Base-by-base conservation (phyloP, 179 eudicot species). In the Beta macrorhiza region DNA sequence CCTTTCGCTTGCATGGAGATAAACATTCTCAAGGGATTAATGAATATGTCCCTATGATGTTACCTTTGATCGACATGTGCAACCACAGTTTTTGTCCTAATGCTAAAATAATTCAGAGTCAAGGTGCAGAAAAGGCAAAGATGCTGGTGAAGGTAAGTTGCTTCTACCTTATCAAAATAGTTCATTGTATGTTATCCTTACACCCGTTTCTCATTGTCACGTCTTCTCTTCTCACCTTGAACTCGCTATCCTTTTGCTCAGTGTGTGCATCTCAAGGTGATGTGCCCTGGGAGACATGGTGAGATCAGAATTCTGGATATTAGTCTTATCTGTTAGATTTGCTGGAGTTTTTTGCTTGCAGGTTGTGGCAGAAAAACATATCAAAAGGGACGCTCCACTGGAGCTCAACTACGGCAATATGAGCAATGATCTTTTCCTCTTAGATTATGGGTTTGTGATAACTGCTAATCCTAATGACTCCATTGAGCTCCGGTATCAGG, bases 11-110 rank as follows among this genome's bases (percentile, higher is more conserved):
- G 87, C 83, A 90, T 82, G 92, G 93, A 51, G 78, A 83, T 74
- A 88, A 88, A 85, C 86, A 82, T 57, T 68, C 85, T 67, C 87
- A 88, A 84, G 91, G 94, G 67, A 79, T 79, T 74, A 90, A 69
- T 49, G 57, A 68, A 72, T 86, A 88, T 85, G 81, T 87, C 16
- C 99, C 97, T 4, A 95, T 93, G 99, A 87, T 95, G 97, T 93
- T 95, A 78, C 99, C 99, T 77, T 91, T 95, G 72, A 90, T 95
- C 74, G 98, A 95, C 83, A 95, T 93, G 97, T 95, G 99, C 90
- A 95, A 95, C 84, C 99, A 95, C 85, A 93, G 97, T 88, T 95
- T 95, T 84, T 29, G 22, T 82, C 92, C 98, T 17, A 95, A 95
- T 84, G 92, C 98, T 61, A 86, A 92, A 83, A 93, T 95, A 76